phyloP scores from a whole-genome alignment of 306 rosid genomes.

The Canavalia gladiata region DNA sequence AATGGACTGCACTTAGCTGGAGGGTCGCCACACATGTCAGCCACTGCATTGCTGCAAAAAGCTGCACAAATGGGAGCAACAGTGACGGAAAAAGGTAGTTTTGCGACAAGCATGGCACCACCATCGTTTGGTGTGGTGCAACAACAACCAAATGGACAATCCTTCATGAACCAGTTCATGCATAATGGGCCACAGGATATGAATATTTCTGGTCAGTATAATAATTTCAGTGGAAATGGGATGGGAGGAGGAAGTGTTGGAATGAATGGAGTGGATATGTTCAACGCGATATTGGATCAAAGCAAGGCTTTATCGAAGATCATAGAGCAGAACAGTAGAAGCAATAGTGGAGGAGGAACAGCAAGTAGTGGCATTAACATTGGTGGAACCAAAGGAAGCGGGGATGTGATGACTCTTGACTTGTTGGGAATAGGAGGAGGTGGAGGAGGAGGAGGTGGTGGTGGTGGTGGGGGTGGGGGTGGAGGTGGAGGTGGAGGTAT shows the following conservation, averaged over 20 bases:
- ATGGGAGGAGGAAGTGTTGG: constrained; percentile 26
- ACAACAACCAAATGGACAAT: constrained; percentile 39
- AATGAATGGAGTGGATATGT: constrained; percentile 62
- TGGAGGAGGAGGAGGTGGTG: constrained; percentile 48
- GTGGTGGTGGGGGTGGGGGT: constrained; percentile 70
- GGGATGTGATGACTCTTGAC: constrained; percentile 72
- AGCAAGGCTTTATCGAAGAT: constrained; percentile 62
- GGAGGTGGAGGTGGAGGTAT: constrained; percentile 46
- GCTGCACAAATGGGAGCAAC: constrained; percentile 93
- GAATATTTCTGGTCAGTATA: constrained; percentile 39
- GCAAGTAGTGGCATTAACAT: constrained; percentile 39
- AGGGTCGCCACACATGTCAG: constrained; percentile 67
- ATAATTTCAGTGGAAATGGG: constrained; percentile 32
- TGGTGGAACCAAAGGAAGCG: constrained; percentile 51
- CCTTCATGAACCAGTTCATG: constrained; percentile 57
- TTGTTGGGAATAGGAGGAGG: constrained; percentile 77
- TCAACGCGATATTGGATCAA: constrained; percentile 64
- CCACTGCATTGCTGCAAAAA: constrained; percentile 81
- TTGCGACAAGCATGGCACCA: constrained; percentile 65
- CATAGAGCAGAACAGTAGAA: constrained; percentile 55
- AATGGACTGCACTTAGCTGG: constrained; percentile 44
- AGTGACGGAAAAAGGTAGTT: background rate
- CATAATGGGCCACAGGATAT: constrained; percentile 46
- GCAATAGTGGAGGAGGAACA: constrained; percentile 41
- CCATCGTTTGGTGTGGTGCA: constrained; percentile 56